phyloP scores from a whole-genome alignment of 352 stramenopile genomes.

The Halophytophthora polymorphica region DNA sequence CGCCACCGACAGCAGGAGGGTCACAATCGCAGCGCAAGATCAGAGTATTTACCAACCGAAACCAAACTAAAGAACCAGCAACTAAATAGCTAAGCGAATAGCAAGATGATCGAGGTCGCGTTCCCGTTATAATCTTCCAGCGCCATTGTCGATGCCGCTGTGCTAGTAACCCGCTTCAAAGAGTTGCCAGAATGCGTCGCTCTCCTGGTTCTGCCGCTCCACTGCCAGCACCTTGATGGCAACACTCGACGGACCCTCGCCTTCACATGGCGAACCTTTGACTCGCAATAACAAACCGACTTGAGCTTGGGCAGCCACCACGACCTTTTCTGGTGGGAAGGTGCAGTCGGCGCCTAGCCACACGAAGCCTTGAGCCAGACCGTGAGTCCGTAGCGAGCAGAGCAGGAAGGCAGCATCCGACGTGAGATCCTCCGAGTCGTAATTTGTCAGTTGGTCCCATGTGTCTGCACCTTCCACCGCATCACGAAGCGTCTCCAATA shows the following conservation, averaged over 20 bases:
- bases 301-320: slow-evolving; percentile 16
- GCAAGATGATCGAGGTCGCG: slow-evolving; percentile 7
- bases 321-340: slow-evolving; percentile 8
- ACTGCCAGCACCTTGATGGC: slow-evolving; percentile 4
- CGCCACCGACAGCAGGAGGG: neutral
- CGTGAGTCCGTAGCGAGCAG: slow-evolving; percentile 4
- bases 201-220: slow-evolving; percentile 37
- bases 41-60: neutral
- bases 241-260: neutral
- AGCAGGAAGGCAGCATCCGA: slow-evolving; percentile 35
- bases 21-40: neutral
- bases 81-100: slow-evolving; percentile 1
- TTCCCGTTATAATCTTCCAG: slow-evolving; percentile 1
- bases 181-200: slow-evolving; percentile 51
- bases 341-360: slow-evolving; percentile 35
- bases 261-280: neutral
- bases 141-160: neutral
- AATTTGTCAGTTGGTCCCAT: slow-evolving; percentile 62
- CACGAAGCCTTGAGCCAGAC: slow-evolving; percentile 17
- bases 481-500: slow-evolving; percentile 23
- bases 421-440: slow-evolving; percentile 58
- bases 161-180: slow-evolving; percentile 63
- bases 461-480: neutral
- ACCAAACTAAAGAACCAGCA: no score
- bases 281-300: slow-evolving; percentile 3